These are phyloP conservation scores for Entrophospora sp. DNA, from an alignment of 192 early-diverging fungal genomes.

Conservation along the genomic window DNA sequence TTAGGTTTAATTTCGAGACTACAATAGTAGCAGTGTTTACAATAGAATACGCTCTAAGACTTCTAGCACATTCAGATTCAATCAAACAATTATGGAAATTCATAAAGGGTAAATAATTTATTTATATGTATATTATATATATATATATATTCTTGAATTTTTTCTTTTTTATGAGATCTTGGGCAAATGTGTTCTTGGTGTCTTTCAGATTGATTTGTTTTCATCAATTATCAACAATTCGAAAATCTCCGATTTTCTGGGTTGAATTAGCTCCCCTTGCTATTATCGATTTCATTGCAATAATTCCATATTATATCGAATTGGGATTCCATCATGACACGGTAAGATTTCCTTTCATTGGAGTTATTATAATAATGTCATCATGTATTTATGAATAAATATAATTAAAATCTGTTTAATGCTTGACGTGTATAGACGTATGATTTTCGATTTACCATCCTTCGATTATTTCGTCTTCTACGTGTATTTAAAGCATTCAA, in stretches of 20 bases:
- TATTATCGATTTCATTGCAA: constrained; percentile 69
- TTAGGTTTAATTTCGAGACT: constrained; percentile 60
- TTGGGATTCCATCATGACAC: constrained; percentile 55
- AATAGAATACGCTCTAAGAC: constrained; percentile 58
- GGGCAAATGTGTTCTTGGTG: no score
- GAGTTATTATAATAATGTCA: background rate
- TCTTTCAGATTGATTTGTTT: no score
- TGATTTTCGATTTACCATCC: constrained; percentile 75
- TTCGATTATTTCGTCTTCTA: constrained; percentile 66
- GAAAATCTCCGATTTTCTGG: background rate
- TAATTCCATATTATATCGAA: constrained; percentile 75
- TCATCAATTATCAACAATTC: background rate
- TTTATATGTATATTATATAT: background rate
- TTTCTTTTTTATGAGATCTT: no score
- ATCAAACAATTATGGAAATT: constrained; percentile 49
- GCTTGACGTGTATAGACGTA: constrained; percentile 37
- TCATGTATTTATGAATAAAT: background rate
- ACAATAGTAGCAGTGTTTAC: constrained; percentile 67
- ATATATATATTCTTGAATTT: constrained; percentile 7
- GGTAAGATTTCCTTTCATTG: constrained; percentile 23
- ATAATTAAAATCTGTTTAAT: background rate
- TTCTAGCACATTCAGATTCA: constrained; percentile 65
- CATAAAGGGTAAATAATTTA: constrained; percentile 32
- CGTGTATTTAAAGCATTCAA: constrained; percentile 76
- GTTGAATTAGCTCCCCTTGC: constrained; percentile 43